These are phyloP conservation scores for Aureobasidium melanogenum DNA, from an alignment of 2,329 filamentous ascomycete genomes.

Conservation along the genomic window DNA sequence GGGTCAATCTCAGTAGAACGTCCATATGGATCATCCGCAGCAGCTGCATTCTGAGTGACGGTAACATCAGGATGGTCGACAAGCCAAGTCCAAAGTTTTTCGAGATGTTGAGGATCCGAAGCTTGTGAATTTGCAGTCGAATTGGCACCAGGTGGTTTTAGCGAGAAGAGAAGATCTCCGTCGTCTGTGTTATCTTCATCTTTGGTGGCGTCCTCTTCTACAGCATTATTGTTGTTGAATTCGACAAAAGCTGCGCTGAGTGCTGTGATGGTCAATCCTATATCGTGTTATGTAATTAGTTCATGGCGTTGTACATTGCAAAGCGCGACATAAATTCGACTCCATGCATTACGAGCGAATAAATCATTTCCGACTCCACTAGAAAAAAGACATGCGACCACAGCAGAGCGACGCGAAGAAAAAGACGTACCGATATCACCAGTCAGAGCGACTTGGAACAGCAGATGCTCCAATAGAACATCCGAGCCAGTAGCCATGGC, in stretches of 20 bases:
- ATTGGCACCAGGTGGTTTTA: constrained; percentile 16
- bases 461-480: constrained; percentile 48
- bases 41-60: constrained; percentile 32
- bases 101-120: constrained; percentile 44
- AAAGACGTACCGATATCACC: constrained; percentile 47
- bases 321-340: background rate
- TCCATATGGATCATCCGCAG: constrained; percentile 20
- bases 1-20: background rate
- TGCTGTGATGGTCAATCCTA: constrained; percentile 23
- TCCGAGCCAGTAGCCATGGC: constrained; percentile 44
- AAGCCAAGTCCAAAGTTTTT: constrained; percentile 51
- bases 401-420: background rate
- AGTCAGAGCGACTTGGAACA: constrained; percentile 51
- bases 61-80: constrained; percentile 47
- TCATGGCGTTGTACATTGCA: background rate
- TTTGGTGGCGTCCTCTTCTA: background rate
- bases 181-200: constrained; percentile 9
- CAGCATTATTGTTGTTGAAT: constrained; percentile 25
- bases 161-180: constrained; percentile 20
- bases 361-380: background rate
- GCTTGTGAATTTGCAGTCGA: constrained; percentile 5
- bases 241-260: constrained; percentile 29
- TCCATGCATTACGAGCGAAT: background rate
- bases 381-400: constrained; percentile 5
- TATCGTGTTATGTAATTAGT: background rate